Evolutionary conservation across 306 rosid genomes (phyloP), one percentile per base, ranked within the genome.

Genomic region (Vigna nakashimae): DNA sequence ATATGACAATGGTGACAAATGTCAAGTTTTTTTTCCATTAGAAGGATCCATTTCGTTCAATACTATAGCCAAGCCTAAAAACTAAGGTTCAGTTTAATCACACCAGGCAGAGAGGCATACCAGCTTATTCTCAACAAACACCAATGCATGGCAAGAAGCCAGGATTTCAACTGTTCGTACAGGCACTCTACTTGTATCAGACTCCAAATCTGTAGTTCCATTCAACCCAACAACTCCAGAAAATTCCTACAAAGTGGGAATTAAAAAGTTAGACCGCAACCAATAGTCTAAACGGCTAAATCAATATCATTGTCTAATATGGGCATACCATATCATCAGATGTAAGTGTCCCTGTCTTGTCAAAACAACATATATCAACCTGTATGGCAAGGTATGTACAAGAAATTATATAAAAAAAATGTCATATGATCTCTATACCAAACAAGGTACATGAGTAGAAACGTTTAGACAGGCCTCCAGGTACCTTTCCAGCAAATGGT

Each of bases 401-500:
- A 73, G 71, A 72, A 52, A 2, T 73, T 80, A 28, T 53, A 66
- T 55, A 52, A 24, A 71, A 15, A 67, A 66, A 45, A 28, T 48
- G 65, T 34, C 65, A 87, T 57, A 46, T 34, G 40, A 50, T 62
- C 15, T 58, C 71, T 34, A 40, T 20, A 62, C 15, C 55, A 50
- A 76, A 70, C 68, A 67, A 42, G 58, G 48, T 49, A 46, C 59
- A 71, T 15, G 55, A 67, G 64, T 28, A 50, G 49, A 80, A 51
- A 46, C 65, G 69, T 36, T 32, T 74, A 26, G 58, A 43, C 13
- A 86, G 56, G n/a, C 30, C 64, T 46, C 57, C 76, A 85, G 55
- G 64, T 86, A 96, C 99, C 98, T 96, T 96, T 80, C 99, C 99
- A 76, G 98, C 99, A 92, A 96, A 96, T 70, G 99, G 99, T 75